Evolutionary conservation across 1,284 basidiomycete genomes (phyloP).

Genomic region (Pterulicium gracile): DNA sequence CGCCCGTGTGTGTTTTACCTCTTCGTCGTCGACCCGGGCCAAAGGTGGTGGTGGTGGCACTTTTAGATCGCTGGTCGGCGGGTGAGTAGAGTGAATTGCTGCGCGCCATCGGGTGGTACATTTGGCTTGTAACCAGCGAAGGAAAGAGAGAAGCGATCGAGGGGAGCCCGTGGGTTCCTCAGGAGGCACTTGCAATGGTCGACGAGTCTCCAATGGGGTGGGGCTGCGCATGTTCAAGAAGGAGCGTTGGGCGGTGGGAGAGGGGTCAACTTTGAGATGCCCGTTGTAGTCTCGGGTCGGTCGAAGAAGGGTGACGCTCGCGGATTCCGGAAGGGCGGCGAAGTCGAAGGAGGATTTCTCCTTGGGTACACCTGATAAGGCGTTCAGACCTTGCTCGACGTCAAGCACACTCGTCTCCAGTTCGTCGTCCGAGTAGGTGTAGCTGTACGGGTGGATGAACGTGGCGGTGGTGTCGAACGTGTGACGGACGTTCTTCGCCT

Average conservation of each 20-base stretch:
- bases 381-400: conserved; percentile 11
- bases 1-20: conserved; percentile 17
- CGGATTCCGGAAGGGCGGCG: conserved; percentile 34
- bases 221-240: not conserved
- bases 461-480: conserved; percentile 34
- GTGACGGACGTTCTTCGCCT: conserved; percentile 12
- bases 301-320: conserved; percentile 2
- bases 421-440: conserved; percentile 21
- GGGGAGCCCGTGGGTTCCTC: not conserved
- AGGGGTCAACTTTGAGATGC: not conserved
- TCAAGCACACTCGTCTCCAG: conserved; percentile 10
- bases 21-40: conserved; percentile 6
- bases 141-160: not conserved
- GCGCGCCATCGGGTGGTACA: not conserved
- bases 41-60: not conserved
- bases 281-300: not conserved
- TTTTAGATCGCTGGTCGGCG: no score
- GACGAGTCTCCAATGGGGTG: not conserved
- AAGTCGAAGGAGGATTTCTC: conserved; percentile 45
- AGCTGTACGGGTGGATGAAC: conserved; percentile 45
- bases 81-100: not conserved
- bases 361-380: conserved; percentile 26
- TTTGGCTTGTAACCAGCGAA: not conserved
- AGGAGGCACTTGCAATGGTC: not conserved
- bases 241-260: not conserved